Base-by-base conservation (phyloP, 176 grass and related monocot species). In the Panicum miliaceum region DNA sequence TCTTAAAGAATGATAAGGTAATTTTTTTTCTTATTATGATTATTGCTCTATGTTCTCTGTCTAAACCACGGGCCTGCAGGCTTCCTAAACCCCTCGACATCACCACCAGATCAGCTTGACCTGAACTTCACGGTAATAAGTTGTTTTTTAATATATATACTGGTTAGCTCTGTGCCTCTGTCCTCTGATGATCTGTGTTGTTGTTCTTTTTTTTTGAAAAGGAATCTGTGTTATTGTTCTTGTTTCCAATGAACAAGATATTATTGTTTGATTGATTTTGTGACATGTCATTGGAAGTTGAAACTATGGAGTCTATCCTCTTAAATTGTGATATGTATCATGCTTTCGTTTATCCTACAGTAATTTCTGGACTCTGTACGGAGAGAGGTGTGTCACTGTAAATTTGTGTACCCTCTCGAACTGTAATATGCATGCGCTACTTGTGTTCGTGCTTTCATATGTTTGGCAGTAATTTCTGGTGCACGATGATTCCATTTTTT, bases 1-100 rank as follows among this genome's bases (percentile, higher is more conserved):
- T 90, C 70, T 82, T 85, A 82, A 90, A 71, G 22, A 74, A 86
- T 37, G 82, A 79, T 50, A 82, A 90, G 91, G 76, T 81, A 32
- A 32, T 32, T 13, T 8, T 59, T 53, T 27, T 34, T 43, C 37
- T 22, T 43, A 20, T 26, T 46, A 46, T 71, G 26, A 36, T 58
- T 46, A 13, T 36, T 48, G 18, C 12, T 40, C 6, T 19, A 73
- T 62, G 68, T 19, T 83, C 4, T 62, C 16, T 47, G n/a, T 63
- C 68, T 62, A 23, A 66, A 68, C 68, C 38, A 37, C 12, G 12
- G 51, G 18, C 73, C 7, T 73, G n/a, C 12, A 48, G 56, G 68
- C 47, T 20, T 62, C 37, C 54, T 61, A 22, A 27, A 45, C 16
- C 27, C 2, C 46, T 34, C 13, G 3, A 25, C 46, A 26, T 36